A percentile compares a stretch with the other conserved stretches of the same genome.
phyloP scores from a whole-genome alignment of 495 filamentous ascomycete species.

The Aspergillus avenaceus region DNA sequence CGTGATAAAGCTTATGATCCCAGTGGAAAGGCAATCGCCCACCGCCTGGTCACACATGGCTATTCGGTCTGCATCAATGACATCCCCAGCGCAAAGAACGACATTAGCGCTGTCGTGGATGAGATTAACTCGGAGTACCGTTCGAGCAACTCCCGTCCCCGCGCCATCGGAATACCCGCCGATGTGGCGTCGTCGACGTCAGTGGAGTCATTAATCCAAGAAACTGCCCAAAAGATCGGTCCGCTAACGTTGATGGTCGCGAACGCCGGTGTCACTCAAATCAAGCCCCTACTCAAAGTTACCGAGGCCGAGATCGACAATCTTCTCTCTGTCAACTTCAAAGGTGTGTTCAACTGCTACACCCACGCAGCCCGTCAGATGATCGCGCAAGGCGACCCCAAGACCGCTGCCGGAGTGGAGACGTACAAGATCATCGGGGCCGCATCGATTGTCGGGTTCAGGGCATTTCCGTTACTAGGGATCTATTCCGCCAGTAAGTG shows the following conservation, averaged over 20 bases:
- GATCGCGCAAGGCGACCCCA: slow-evolving; percentile 30
- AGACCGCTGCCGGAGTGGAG: slow-evolving; percentile 26
- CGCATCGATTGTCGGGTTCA: slow-evolving; percentile 53
- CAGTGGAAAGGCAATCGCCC: slow-evolving; percentile 56
- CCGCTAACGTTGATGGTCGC: slow-evolving; percentile 36
- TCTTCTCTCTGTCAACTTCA: slow-evolving; percentile 56
- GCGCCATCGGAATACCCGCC: slow-evolving; percentile 34
- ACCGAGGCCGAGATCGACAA: slow-evolving; percentile 51
- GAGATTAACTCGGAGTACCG: slow-evolving; percentile 37
- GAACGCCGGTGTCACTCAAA: slow-evolving; percentile 61
- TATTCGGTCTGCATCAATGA: slow-evolving; percentile 61
- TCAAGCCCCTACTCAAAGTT: slow-evolving; percentile 58
- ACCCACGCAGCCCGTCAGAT: slow-evolving; percentile 64
- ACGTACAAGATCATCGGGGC: slow-evolving; percentile 53
- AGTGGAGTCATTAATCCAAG: slow-evolving; percentile 46
- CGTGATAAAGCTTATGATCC: not conserved
- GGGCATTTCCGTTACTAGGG: slow-evolving; percentile 45
- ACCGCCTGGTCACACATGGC: slow-evolving; percentile 54
- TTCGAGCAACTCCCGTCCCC: slow-evolving; percentile 33
- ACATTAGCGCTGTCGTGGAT: slow-evolving; percentile 44
- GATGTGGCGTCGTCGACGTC: slow-evolving; percentile 50
- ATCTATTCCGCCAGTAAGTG: slow-evolving; percentile 58
- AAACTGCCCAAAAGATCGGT: slow-evolving; percentile 44
- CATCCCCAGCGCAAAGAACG: slow-evolving; percentile 38
- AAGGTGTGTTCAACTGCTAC: slow-evolving; percentile 63